Base-by-base conservation (phyloP, 169 alveolate species). In the Cryptosporidium viatorum region DNA sequence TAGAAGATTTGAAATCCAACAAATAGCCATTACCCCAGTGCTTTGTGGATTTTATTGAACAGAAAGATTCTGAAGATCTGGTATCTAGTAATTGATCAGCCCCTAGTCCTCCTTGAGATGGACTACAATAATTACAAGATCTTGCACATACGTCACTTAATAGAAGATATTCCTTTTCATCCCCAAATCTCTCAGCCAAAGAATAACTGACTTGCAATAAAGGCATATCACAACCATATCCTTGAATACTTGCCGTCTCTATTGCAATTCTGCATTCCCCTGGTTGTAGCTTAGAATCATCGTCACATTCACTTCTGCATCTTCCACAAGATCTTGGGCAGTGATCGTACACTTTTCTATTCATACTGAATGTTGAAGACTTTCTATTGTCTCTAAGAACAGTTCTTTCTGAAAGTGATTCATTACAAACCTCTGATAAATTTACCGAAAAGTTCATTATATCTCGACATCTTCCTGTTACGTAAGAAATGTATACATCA, bases 251-350 rank as follows among this genome's bases (percentile, higher is more conserved):
- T 21, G 86, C 86, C 2, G 86, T 73, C 43, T 73, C 86, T 12
- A 73, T 55, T 33, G 86, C 86, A 35, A 73, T 14, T 45, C 86
- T 73, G 23, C 86, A 73, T 14, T 73, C 86, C 8, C 86, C 86
- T 0, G 86, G 86, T 31, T 29, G 86, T 41, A 73, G 39, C 55
- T 26, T 73, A 5, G 86, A 39, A 14, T 73, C 86, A 73, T 73
- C 86, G 10, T 73, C 71, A 21, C 86, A 73, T 39, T 85, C 91
- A 45, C 85, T 31, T 69, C 70, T 52, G 14, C 86, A 73, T 23
- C 86, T 73, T 18, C 86, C 86, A 35, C 86, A 73, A 3, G 86
- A 73, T 58, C 26, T 73, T n/a, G 86, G 86, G 58, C 86, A 73
- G 58, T 73, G 86, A 10, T 73, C 86, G 18, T 73, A 73, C 0